A percentile compares a stretch with the other conserved stretches of the same genome.
phyloP scores from a whole-genome alignment of 805 yeast species.

The Starmerella sirachaensis region DNA sequence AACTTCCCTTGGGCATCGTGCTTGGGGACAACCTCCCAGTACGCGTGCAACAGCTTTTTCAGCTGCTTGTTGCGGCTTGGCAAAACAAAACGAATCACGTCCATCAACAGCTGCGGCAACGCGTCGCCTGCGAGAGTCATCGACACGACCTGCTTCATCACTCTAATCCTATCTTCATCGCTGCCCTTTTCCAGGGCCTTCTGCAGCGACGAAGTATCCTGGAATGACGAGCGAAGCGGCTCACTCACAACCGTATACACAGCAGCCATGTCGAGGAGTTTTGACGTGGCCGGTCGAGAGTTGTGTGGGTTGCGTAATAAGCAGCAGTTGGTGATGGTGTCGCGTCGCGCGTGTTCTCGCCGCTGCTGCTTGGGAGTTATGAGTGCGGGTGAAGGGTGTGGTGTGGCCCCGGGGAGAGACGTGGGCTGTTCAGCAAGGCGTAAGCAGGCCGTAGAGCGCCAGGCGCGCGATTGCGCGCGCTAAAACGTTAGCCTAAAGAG shows the following conservation, averaged over 20 bases:
- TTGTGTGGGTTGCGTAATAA: conserved; percentile 1
- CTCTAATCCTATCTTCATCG: conserved; percentile 74
- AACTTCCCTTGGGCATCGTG: conserved; percentile 76
- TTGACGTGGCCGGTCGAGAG: conserved; percentile 15
- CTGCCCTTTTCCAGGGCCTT: conserved; percentile 73
- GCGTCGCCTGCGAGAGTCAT: conserved; percentile 87
- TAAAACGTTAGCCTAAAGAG: too few species aligned
- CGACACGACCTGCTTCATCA: conserved; percentile 79
- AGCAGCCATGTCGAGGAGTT: conserved; percentile 12
- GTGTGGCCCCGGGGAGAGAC: too few species aligned
- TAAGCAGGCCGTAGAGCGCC: too few species aligned
- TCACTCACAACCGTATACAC: conserved; percentile 18
- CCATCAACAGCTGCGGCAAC: conserved; percentile 88
- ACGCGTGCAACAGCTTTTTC: conserved; percentile 83
- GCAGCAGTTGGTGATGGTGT: conserved; percentile 1
- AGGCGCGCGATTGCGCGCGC: too few species aligned
- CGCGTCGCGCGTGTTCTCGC: too few species aligned
- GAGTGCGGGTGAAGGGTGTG: background rate
- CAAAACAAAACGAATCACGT: conserved; percentile 92
- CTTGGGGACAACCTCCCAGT: conserved; percentile 98
- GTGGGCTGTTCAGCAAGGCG: too few species aligned
- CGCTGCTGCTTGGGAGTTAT: background rate
- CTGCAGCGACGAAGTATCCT: conserved; percentile 54
- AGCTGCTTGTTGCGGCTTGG: conserved; percentile 84
- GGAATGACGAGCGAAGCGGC: conserved; percentile 8